Conservation (phyloP, 352 stramenopile genomes). For the Phytophthora aleatoria region DNA sequence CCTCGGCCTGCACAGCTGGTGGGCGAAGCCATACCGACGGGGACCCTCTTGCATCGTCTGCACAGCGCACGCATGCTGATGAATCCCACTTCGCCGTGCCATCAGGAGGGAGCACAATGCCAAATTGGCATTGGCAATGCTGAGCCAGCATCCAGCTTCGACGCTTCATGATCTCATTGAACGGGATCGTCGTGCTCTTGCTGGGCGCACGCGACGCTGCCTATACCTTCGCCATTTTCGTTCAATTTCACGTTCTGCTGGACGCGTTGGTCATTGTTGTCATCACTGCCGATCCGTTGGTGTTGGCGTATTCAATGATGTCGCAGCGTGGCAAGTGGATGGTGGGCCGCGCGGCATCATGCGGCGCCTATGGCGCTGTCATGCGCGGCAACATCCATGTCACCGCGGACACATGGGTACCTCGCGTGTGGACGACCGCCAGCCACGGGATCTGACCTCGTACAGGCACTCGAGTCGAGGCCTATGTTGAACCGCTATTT, state of each 20-base stretch:
- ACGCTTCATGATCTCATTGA: too few species aligned
- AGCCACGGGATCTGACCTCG: slow-evolving; percentile 19
- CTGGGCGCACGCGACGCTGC: not conserved
- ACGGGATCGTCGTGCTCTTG: not conserved
- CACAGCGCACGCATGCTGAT: slow-evolving; percentile 29
- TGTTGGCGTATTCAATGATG: not conserved
- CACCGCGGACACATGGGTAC: slow-evolving; percentile 19
- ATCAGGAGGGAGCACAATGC: slow-evolving; percentile 4
- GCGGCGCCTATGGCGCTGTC: not conserved
- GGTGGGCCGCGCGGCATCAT: not conserved
- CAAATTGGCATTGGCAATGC: not conserved
- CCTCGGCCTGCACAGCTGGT: slow-evolving; percentile 18
- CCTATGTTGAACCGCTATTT: slow-evolving; percentile 4
- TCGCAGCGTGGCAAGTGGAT: not conserved
- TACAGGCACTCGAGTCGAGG: not conserved
- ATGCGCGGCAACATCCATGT: slow-evolving; percentile 8
- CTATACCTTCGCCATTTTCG: slow-evolving; percentile 1
- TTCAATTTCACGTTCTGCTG: not conserved
- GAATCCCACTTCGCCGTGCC: slow-evolving; percentile 15
- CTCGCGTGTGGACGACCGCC: slow-evolving; percentile 19
- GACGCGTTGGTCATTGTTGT: slow-evolving; percentile 6
- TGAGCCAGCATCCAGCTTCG: not conserved
- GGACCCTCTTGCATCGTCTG: slow-evolving; percentile 29
- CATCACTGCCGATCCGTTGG: not conserved
- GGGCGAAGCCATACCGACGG: slow-evolving; percentile 26